Evolutionary conservation across 176 grass and related monocot species (phyloP).

Genomic region (Chrysopogon serrulatus): DNA sequence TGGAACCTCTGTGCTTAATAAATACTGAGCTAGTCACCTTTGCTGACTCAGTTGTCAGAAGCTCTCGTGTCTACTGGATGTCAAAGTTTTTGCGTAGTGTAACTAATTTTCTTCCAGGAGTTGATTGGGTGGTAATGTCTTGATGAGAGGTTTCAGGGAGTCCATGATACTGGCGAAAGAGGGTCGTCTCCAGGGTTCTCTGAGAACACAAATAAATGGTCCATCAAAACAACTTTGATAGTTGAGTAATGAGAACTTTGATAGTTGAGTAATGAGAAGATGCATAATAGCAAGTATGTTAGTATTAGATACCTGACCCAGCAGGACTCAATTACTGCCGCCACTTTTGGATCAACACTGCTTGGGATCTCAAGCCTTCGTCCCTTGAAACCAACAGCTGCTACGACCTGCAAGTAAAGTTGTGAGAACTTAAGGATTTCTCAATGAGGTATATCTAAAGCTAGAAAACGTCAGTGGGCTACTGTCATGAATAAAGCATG

Average conservation of each 20-base stretch:
- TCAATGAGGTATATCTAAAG: not conserved
- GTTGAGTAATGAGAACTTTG: no score
- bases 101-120: constrained; percentile 33
- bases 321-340: constrained; percentile 67
- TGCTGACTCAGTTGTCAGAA: not conserved
- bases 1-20: not conserved
- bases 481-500: constrained; percentile 19
- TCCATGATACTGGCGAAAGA: constrained; percentile 84
- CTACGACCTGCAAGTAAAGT: constrained; percentile 52
- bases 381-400: constrained; percentile 71
- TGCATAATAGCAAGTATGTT: constrained; percentile 7
- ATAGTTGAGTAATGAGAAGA: constrained; percentile 4
- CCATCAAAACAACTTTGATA: not conserved
- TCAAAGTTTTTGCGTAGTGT: not conserved
- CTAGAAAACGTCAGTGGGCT: not conserved
- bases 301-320: constrained; percentile 66
- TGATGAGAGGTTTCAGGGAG: constrained; percentile 58
- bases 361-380: constrained; percentile 70
- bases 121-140: constrained; percentile 31
- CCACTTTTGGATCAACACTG: constrained; percentile 50
- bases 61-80: not conserved
- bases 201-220: constrained; percentile 19
- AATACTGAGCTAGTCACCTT: not conserved
- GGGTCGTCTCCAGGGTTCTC: constrained; percentile 78
- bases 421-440: constrained; percentile 4